Conservation (phyloP, 768 basidiomycete species). For the Amanita muscaria region DNA sequence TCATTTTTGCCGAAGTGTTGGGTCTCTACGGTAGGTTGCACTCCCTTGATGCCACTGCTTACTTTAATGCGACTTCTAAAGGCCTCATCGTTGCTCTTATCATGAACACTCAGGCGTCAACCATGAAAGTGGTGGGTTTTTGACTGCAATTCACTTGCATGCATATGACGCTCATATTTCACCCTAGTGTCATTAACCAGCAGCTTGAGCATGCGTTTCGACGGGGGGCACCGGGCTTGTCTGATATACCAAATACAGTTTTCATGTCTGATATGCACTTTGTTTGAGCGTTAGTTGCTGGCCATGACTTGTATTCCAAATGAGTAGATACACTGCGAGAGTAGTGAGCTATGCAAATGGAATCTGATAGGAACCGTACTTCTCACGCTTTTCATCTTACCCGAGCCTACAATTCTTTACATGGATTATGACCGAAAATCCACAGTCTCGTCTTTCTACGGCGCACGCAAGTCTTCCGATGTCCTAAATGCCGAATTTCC, state of each 20-base stretch:
- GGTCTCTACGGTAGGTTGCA: slow-evolving; percentile 68
- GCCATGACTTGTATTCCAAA: no score
- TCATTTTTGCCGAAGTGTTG: slow-evolving; percentile 94
- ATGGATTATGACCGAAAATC: slow-evolving; percentile 81
- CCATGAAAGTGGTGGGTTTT: slow-evolving; percentile 22
- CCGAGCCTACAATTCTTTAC: neutral
- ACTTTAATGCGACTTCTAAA: slow-evolving; percentile 16
- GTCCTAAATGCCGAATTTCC: slow-evolving; percentile 48
- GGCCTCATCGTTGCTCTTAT: slow-evolving; percentile 91
- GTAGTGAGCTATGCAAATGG: no score
- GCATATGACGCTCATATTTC: neutral
- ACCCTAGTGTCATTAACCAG: neutral
- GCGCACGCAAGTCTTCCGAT: slow-evolving; percentile 53
- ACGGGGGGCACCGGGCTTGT: neutral
- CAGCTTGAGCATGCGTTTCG: neutral
- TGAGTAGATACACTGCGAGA: no score
- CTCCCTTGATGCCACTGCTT: neutral
- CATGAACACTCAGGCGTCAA: slow-evolving; percentile 72
- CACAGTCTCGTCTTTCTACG: slow-evolving; percentile 74
- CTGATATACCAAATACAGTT: neutral
- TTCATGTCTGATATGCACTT: neutral
- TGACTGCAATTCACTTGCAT: neutral
- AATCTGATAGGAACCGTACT: no score
- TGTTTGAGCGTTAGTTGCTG: slow-evolving; percentile 2
- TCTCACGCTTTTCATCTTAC: neutral